Conservation (phyloP, 2,329 filamentous ascomycete species). For the Emergomyces africanus region DNA sequence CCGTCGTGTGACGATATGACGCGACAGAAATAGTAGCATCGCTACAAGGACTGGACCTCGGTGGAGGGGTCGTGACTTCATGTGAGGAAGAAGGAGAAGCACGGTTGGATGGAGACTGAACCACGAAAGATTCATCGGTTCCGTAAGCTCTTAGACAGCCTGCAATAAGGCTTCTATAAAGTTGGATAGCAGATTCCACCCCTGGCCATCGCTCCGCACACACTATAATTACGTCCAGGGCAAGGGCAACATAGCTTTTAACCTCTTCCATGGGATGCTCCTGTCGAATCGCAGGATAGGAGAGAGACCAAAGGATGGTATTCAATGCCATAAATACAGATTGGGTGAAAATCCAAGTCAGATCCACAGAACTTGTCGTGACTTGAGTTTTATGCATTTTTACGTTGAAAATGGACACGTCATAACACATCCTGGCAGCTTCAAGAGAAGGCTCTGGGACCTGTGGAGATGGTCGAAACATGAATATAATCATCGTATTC, state of each 20-base stretch:
- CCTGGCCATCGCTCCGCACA: conserved; percentile 88
- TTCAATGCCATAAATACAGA: conserved; percentile 86
- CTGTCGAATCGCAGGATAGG: conserved; percentile 69
- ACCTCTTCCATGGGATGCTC: conserved; percentile 62
- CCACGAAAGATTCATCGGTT: conserved; percentile 40
- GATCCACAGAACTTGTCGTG: conserved; percentile 59
- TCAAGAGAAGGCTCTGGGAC: conserved; percentile 68
- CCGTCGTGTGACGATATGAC: conserved; percentile 20
- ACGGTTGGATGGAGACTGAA: conserved; percentile 34
- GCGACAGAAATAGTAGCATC: conserved; percentile 23
- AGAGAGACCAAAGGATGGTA: conserved; percentile 81
- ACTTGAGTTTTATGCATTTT: conserved; percentile 70
- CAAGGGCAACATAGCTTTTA: conserved; percentile 58
- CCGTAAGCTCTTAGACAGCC: conserved; percentile 86
- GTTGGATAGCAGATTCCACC: conserved; percentile 65
- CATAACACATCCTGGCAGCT: conserved; percentile 73
- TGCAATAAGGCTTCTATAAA: conserved; percentile 74
- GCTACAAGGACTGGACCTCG: conserved; percentile 29
- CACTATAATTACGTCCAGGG: conserved; percentile 64
- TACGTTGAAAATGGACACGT: conserved; percentile 72
- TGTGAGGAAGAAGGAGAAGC: conserved; percentile 29
- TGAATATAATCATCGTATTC: conserved; percentile 77
- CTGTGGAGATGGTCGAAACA: conserved; percentile 86
- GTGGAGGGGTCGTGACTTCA: conserved; percentile 27
- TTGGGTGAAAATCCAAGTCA: conserved; percentile 89